phyloP scores from a whole-genome alignment of 1,284 basidiomycete species.

The Trichosporon coremiiforme region DNA sequence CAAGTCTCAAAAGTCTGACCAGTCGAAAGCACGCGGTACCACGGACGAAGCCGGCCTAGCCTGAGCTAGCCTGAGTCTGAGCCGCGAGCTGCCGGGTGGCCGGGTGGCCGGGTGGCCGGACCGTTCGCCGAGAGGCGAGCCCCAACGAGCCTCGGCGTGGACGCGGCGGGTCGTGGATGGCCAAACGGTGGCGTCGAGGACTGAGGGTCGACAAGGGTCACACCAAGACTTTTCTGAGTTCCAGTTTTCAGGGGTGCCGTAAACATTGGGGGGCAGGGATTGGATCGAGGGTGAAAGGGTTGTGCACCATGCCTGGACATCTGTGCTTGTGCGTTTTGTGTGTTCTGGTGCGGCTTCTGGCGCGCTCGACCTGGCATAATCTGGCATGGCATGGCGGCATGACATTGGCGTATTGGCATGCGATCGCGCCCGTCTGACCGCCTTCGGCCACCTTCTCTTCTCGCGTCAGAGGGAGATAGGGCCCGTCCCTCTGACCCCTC shows the following conservation, averaged over 20 bases:
- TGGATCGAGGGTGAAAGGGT: background rate
- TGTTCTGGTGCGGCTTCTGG: background rate
- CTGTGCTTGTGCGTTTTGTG: background rate
- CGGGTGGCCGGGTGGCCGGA: background rate
- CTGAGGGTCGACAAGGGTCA: background rate
- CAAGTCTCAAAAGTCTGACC: background rate
- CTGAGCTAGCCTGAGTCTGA: no score
- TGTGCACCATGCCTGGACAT: background rate
- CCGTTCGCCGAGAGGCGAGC: background rate
- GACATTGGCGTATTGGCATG: background rate
- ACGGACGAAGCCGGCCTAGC: background rate
- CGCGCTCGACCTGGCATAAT: background rate
- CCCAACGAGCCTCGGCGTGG: background rate
- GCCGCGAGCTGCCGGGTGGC: no score
- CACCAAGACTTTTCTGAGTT: background rate
- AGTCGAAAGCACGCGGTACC: background rate
- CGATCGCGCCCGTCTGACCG: conserved; percentile 1
- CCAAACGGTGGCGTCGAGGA: background rate
- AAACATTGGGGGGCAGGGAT: background rate
- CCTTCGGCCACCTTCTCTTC: background rate
- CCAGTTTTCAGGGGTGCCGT: conserved; percentile 19
- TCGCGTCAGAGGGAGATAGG: background rate
- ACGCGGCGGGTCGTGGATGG: background rate
- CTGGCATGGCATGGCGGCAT: background rate
- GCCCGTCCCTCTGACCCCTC: background rate